Conservation (phyloP, 2,329 filamentous ascomycete species). For the Biscogniauxia mediterranea region DNA sequence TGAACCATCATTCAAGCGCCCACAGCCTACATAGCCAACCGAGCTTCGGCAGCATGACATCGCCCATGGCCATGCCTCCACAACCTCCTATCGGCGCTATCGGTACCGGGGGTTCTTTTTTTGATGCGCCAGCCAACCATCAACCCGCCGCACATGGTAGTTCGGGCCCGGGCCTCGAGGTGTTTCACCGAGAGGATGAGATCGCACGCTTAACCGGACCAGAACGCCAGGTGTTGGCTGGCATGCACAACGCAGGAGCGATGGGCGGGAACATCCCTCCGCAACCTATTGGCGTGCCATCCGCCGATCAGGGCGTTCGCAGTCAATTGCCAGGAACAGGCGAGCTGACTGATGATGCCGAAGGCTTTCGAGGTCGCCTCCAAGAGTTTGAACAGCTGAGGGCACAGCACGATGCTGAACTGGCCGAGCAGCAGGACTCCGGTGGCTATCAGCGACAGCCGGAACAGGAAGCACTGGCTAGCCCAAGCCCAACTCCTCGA, state of each 20-base stretch:
- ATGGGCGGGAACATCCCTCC: slow-evolving; percentile 34
- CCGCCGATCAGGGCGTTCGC: slow-evolving; percentile 40
- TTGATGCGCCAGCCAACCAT: slow-evolving; percentile 56
- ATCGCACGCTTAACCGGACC: slow-evolving; percentile 60
- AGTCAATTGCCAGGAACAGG: slow-evolving; percentile 49
- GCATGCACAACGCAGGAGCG: slow-evolving; percentile 34
- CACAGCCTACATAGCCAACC: slow-evolving; percentile 97
- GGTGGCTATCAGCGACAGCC: slow-evolving; percentile 8
- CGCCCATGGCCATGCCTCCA: slow-evolving; percentile 64
- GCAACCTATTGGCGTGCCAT: slow-evolving; percentile 39
- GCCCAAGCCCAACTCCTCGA: slow-evolving; percentile 11
- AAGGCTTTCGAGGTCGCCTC: slow-evolving; percentile 69
- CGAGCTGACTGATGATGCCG: slow-evolving; percentile 51
- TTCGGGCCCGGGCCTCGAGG: slow-evolving; percentile 47
- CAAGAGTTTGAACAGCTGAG: slow-evolving; percentile 80
- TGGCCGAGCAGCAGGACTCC: slow-evolving; percentile 32
- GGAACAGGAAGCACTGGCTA: slow-evolving; percentile 12
- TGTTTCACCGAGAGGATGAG: slow-evolving; percentile 67
- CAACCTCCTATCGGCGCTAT: slow-evolving; percentile 57
- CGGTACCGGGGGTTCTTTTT: slow-evolving; percentile 65
- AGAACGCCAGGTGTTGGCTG: slow-evolving; percentile 54
- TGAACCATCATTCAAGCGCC: slow-evolving; percentile 92
- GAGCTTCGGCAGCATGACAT: slow-evolving; percentile 91
- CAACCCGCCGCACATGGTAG: slow-evolving; percentile 40
- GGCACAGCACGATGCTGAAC: slow-evolving; percentile 65